These are phyloP conservation scores for Nematocida sp. DNA, from an alignment of 371 early-diverging fungal species.

Conservation along the genomic window DNA sequence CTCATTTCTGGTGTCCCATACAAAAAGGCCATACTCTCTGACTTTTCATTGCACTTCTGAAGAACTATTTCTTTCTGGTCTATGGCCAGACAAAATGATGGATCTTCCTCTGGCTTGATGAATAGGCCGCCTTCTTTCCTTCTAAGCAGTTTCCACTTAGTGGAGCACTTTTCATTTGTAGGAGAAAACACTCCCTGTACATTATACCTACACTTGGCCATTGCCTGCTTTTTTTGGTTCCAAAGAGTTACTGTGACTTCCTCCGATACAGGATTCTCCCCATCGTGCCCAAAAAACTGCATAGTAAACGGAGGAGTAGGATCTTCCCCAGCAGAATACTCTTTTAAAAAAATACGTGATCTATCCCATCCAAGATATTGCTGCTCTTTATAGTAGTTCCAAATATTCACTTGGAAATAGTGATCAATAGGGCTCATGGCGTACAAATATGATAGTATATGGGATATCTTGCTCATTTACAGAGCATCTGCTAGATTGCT, in stretches of 20 bases:
- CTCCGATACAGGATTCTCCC: constrained; percentile 3
- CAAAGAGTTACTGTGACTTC: constrained; percentile 10
- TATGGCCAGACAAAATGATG: constrained; percentile 3
- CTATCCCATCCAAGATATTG: constrained; percentile 1
- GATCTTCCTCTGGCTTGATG: constrained; percentile 24
- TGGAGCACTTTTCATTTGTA: not conserved
- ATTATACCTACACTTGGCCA: constrained; percentile 7
- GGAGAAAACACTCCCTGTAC: not conserved
- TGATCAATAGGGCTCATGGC: not conserved
- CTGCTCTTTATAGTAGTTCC: constrained; percentile 19
- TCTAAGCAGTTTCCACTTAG: constrained; percentile 1
- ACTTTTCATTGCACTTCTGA: constrained; percentile 4
- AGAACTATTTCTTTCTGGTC: not conserved
- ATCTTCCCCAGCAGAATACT: not conserved
- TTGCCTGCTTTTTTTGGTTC: not conserved
- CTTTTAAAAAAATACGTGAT: not conserved
- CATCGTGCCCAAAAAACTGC: not conserved
- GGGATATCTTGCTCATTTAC: not conserved
- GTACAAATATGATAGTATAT: not conserved
- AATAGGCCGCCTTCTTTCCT: constrained; percentile 24
- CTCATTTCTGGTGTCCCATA: constrained; percentile 41
- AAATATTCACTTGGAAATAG: constrained; percentile 20
- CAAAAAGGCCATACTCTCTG: constrained; percentile 39
- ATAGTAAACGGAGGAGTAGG: not conserved
- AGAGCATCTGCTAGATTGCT: not conserved